Percentiles rank a stretch among this genome's conserved stretches.
Evolutionary conservation across 2,329 filamentous ascomycete genomes (phyloP).

Genomic region (Emergomyces africanus): DNA sequence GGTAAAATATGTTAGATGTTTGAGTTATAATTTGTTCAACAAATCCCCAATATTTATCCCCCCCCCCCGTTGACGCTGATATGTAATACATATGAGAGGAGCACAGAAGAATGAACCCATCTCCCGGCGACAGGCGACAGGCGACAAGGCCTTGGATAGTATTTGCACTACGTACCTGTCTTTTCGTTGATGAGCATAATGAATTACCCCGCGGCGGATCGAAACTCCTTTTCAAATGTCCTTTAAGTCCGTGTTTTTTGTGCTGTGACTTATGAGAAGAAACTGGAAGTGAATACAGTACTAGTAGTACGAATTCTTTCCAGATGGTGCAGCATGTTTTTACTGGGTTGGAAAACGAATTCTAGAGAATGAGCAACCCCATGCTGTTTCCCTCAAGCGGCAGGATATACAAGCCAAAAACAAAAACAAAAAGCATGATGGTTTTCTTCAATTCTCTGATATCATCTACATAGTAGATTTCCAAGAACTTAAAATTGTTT

Average conservation of each 20-base stretch:
- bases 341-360: neutral
- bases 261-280: neutral
- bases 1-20: neutral
- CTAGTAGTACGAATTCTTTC: neutral
- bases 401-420: no score
- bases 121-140: neutral
- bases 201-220: neutral
- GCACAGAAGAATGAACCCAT: no score
- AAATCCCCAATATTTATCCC: neutral
- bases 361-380: no score
- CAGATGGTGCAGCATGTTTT: neutral
- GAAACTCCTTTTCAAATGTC: neutral
- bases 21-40: neutral
- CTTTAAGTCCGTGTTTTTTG: neutral
- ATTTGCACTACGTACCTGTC: conserved; percentile 14
- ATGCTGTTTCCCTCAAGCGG: no score
- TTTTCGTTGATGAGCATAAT: conserved; percentile 23
- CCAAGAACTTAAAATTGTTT: no score
- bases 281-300: neutral
- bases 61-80: no score
- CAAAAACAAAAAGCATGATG: no score
- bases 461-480: no score
- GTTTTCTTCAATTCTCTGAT: no score
- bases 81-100: neutral
- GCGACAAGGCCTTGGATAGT: neutral